Conservation (phyloP, 1,284 basidiomycete species). For the Trametes versicolor region DNA sequence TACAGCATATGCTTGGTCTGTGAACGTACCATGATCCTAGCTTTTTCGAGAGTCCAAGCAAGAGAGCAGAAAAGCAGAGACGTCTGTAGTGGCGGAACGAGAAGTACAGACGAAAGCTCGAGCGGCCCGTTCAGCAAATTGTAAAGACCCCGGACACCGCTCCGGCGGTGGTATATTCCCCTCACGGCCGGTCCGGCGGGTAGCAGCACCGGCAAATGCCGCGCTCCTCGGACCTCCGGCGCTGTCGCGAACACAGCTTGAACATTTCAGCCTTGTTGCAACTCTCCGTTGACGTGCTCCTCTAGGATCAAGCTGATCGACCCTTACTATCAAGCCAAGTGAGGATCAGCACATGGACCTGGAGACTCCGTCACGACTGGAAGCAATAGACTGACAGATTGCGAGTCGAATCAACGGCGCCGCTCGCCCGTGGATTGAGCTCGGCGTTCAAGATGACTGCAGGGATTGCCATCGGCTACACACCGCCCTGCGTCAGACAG, state of each 20-base stretch:
- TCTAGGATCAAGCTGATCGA: conserved; percentile 12
- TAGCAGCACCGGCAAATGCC: background rate
- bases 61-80: background rate
- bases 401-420: background rate
- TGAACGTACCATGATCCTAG: conserved; percentile 14
- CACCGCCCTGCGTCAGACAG: conserved; percentile 18
- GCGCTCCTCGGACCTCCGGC: background rate
- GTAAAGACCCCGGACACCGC: conserved; percentile 7
- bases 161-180: background rate
- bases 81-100: conserved; percentile 2
- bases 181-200: background rate
- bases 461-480: background rate
- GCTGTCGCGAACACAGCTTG: conserved; percentile 5
- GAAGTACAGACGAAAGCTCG: background rate
- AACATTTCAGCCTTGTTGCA: background rate
- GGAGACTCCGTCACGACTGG: background rate
- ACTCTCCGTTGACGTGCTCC: background rate
- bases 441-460: background rate
- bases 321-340: background rate
- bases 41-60: background rate
- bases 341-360: conserved; percentile 2
- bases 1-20: background rate
- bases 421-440: background rate
- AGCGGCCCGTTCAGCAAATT: conserved; percentile 8
- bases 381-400: background rate